Conservation (phyloP, 306 rosid genomes). For the Lablab purpureus region DNA sequence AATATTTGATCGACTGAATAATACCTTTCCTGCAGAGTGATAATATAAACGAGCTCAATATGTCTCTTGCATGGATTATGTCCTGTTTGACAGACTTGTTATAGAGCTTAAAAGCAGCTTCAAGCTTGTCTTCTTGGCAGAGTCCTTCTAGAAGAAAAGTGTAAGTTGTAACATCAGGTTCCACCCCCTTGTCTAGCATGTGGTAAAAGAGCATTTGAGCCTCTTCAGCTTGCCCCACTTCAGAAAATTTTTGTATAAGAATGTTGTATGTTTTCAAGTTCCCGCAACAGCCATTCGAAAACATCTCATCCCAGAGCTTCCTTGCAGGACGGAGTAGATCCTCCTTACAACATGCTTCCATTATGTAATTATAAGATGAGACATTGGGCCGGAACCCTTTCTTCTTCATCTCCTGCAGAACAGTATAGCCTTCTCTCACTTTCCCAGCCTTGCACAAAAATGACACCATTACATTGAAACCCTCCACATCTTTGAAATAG, state of each 20-base stretch:
- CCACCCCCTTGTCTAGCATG: slow-evolving; percentile 72
- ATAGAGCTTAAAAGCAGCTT: slow-evolving; percentile 79
- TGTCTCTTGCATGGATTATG: slow-evolving; percentile 58
- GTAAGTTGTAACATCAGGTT: slow-evolving; percentile 71
- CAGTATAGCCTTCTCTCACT: slow-evolving; percentile 81
- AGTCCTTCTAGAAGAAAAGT: slow-evolving; percentile 75
- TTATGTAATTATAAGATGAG: slow-evolving; percentile 69
- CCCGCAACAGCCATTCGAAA: slow-evolving; percentile 73
- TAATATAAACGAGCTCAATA: slow-evolving; percentile 58
- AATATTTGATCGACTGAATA: slow-evolving; percentile 29
- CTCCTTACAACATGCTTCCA: slow-evolving; percentile 90
- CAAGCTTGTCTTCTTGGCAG: slow-evolving; percentile 64
- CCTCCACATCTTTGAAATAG: slow-evolving; percentile 72
- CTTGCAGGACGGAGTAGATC: slow-evolving; percentile 84
- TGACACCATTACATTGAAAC: slow-evolving; percentile 77
- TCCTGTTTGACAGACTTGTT: slow-evolving; percentile 65
- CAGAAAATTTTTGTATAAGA: slow-evolving; percentile 70
- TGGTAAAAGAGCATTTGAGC: slow-evolving; percentile 72
- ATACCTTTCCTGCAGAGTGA: slow-evolving; percentile 76
- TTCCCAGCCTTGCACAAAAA: slow-evolving; percentile 78
- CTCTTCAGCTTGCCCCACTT: slow-evolving; percentile 77
- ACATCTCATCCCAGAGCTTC: slow-evolving; percentile 98
- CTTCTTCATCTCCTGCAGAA: slow-evolving; percentile 84
- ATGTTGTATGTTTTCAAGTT: slow-evolving; percentile 82
- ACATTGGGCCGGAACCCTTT: slow-evolving; percentile 71